phyloP scores from a whole-genome alignment of 805 yeast genomes.

The Wickerhamiella sorbophila region DNA sequence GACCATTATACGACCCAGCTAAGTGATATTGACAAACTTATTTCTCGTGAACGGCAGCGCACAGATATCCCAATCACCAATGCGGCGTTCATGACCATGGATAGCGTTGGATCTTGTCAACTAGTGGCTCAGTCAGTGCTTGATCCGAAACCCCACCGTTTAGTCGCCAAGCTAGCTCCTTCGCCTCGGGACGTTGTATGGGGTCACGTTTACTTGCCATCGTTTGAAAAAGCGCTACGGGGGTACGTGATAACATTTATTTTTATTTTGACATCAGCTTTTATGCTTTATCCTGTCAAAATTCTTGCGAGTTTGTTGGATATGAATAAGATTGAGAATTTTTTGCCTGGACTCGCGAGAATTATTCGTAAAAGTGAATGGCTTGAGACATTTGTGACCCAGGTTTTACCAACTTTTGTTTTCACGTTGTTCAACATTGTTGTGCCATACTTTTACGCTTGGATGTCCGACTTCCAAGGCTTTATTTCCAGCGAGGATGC shows the following conservation, averaged over 20 bases:
- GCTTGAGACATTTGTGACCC: constrained; percentile 72
- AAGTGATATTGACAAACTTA: constrained; percentile 55
- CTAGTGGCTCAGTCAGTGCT: constrained; percentile 91
- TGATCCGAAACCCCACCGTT: constrained; percentile 73
- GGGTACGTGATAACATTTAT: constrained; percentile 48
- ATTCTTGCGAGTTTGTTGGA: constrained; percentile 74
- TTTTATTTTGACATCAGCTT: constrained; percentile 54
- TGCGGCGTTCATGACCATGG: constrained; percentile 90
- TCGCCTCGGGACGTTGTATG: constrained; percentile 93
- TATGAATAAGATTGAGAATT: constrained; percentile 56
- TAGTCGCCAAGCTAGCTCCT: constrained; percentile 78
- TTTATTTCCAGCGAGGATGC: constrained; percentile 85
- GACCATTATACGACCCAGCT: constrained; percentile 58
- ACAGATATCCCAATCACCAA: constrained; percentile 71
- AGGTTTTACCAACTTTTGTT: constrained; percentile 78
- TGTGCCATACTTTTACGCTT: constrained; percentile 76
- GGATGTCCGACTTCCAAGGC: constrained; percentile 74
- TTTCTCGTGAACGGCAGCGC: constrained; percentile 40
- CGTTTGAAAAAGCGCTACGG: constrained; percentile 54
- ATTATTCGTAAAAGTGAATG: constrained; percentile 48
- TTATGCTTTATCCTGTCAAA: constrained; percentile 70
- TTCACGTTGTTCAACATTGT: constrained; percentile 71
- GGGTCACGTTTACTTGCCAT: constrained; percentile 74
- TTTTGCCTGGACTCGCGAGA: constrained; percentile 72
- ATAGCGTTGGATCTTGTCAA: constrained; percentile 87